Evolutionary conservation across 2,329 filamentous ascomycete genomes (phyloP).

Genomic region (Talaromyces sp.): DNA sequence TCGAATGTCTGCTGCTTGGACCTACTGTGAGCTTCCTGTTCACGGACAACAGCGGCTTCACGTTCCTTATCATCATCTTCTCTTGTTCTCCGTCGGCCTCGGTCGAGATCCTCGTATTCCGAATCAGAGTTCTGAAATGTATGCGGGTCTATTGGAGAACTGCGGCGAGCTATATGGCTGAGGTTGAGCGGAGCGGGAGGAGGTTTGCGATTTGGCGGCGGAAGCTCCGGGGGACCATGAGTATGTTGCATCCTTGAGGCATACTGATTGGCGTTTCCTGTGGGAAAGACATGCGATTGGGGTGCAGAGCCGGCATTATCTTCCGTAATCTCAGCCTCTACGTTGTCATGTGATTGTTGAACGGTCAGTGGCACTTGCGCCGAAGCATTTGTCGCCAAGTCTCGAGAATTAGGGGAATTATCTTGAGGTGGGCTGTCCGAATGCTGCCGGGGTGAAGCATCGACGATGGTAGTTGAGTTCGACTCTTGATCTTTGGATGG

Average conservation of each 20-base stretch:
- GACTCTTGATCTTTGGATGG: neutral
- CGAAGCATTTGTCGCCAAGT: neutral
- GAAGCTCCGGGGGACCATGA: slow-evolving; percentile 28
- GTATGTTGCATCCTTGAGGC: slow-evolving; percentile 2
- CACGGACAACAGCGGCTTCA: slow-evolving; percentile 63
- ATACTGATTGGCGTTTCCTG: slow-evolving; percentile 1
- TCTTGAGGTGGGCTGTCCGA: neutral
- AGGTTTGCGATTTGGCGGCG: slow-evolving; percentile 68
- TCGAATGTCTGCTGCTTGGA: slow-evolving; percentile 67
- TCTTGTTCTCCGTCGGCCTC: slow-evolving; percentile 77
- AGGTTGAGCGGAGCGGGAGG: slow-evolving; percentile 83
- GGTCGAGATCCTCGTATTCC: slow-evolving; percentile 75
- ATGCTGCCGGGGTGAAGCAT: neutral
- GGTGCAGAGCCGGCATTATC: neutral
- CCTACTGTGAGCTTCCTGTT: slow-evolving; percentile 66
- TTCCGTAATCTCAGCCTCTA: neutral
- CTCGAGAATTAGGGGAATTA: neutral
- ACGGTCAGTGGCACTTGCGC: slow-evolving; percentile 1
- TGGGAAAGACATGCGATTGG: neutral
- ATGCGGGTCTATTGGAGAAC: slow-evolving; percentile 44
- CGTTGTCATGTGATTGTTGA: neutral
- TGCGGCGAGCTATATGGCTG: slow-evolving; percentile 43
- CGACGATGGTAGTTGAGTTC: neutral
- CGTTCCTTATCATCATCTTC: slow-evolving; percentile 82
- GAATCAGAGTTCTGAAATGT: slow-evolving; percentile 66